Percentiles rank a stretch among this genome's conserved stretches.
Evolutionary conservation across 495 filamentous ascomycete genomes (phyloP).

Genomic region (Podospora pseudocomata): DNA sequence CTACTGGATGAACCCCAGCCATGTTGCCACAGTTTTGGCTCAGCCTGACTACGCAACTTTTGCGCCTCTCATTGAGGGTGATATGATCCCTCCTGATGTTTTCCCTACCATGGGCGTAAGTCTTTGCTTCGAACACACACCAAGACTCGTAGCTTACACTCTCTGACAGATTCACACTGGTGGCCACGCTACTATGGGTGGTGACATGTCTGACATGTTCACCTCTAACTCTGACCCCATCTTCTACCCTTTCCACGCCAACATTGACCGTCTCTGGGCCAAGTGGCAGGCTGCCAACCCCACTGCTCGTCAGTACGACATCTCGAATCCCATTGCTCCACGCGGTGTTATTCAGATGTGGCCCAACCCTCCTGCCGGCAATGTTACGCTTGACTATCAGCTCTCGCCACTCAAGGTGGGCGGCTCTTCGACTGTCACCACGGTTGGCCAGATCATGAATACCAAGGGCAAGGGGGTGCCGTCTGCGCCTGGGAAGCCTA

Average conservation of each 20-base stretch:
- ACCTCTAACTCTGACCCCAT: slow-evolving; percentile 58
- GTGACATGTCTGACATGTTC: slow-evolving; percentile 48
- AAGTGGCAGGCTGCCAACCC: slow-evolving; percentile 53
- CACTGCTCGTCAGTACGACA: background rate
- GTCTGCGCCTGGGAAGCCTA: slow-evolving; percentile 3
- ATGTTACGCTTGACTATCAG: background rate
- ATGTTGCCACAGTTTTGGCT: slow-evolving; percentile 43
- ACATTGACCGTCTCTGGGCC: slow-evolving; percentile 63
- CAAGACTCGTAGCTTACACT: background rate
- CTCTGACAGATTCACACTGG: slow-evolving; percentile 48
- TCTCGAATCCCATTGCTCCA: background rate
- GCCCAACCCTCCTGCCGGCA: slow-evolving; percentile 4
- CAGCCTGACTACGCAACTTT: slow-evolving; percentile 48
- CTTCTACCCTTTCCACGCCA: slow-evolving; percentile 65
- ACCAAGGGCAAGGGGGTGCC: slow-evolving; percentile 5
- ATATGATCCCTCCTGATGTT: slow-evolving; percentile 29
- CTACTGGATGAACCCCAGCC: slow-evolving; percentile 59
- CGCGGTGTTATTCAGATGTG: slow-evolving; percentile 3
- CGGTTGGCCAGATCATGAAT: slow-evolving; percentile 6
- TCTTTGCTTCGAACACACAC: slow-evolving; percentile 28
- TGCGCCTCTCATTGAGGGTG: slow-evolving; percentile 40
- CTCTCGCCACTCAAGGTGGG: slow-evolving; percentile 4
- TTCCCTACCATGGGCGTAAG: slow-evolving; percentile 26
- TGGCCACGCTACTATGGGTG: slow-evolving; percentile 52
- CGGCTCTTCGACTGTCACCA: background rate